Base-by-base conservation (phyloP, 805 yeast species). In the Barnettozyma wickerhamii region DNA sequence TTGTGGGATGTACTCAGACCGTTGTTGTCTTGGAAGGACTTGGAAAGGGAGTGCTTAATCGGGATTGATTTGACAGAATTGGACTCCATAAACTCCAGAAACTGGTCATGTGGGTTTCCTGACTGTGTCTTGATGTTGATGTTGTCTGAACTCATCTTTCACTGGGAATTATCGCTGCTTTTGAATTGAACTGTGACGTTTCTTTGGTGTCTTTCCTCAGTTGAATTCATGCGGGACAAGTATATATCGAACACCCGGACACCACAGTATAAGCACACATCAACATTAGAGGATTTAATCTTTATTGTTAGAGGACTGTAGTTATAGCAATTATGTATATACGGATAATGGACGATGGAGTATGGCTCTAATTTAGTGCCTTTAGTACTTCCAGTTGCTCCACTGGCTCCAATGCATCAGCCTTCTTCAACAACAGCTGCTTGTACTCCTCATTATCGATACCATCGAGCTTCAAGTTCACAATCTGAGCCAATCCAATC, bases 21-120 rank as follows among this genome's bases (percentile, higher is more conserved):
- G n/a, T n/a, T n/a, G n/a, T n/a, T n/a, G n/a, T 52, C 56, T 12
- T 53, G 49, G 37, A 53, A 47, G 6, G 52, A 49, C 35, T 53
- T 54, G 1, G 58, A 51, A 14, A 52, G 40, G 3, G 54, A 50
- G 32, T 52, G 55, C 30, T 50, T 53, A n/a, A 52, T 47, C 10
- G 56, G 57, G 13, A 53, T 50, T n/a, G 57, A 47, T 29, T 39
- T 30, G n/a, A 30, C 37, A 5, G 34, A 28, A 19, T 40, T 40
- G 12, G 42, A 36, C 15, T 35, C 46, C 46, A 42, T 42, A 15
- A 42, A 38, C 15, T 38, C 42, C 9, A 42, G 30, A 13, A 42
- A 42, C 15, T 42, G 37, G 24, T 42, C 42, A 19, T 42, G 45
- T 20, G 39, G 36, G 18, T 27, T 35, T n/a, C 19, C 14, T 6